Percentiles rank a stretch among this genome's conserved stretches.
These are phyloP conservation scores for Phaffomyces opuntiae DNA, from an alignment of 805 yeast genomes.

Conservation along the genomic window DNA sequence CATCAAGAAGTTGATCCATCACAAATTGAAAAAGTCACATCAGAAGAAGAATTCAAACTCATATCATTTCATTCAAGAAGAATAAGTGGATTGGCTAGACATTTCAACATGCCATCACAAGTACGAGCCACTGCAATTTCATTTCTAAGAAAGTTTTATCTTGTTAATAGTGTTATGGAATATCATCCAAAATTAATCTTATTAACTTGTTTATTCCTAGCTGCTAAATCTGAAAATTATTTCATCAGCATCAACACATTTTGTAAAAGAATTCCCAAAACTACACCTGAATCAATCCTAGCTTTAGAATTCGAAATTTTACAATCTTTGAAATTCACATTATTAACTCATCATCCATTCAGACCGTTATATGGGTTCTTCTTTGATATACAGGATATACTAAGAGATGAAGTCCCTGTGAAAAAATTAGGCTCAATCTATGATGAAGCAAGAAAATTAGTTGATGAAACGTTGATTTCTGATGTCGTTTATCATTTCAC, in stretches of 20 bases:
- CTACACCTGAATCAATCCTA: conserved; percentile 60
- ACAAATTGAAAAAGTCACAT: conserved; percentile 35
- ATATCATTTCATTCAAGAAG: conserved; percentile 68
- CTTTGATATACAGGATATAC: conserved; percentile 70
- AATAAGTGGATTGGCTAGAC: conserved; percentile 60
- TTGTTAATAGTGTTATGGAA: conserved; percentile 78
- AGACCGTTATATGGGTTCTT: conserved; percentile 91
- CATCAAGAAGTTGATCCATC: conserved; percentile 24
- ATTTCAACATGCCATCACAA: conserved; percentile 80
- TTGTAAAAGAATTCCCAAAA: conserved; percentile 60
- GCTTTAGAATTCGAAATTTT: conserved; percentile 74
- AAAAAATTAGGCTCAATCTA: conserved; percentile 60
- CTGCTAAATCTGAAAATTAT: conserved; percentile 88
- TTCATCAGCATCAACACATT: conserved; percentile 82
- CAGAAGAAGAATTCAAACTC: conserved; percentile 65
- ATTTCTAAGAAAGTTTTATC: conserved; percentile 74
- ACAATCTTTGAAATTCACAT: conserved; percentile 68
- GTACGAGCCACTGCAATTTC: conserved; percentile 81
- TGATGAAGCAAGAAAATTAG: conserved; percentile 59
- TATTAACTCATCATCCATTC: conserved; percentile 83
- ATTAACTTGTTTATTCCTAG: conserved; percentile 78
- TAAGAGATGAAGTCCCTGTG: conserved; percentile 36
- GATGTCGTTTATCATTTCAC: conserved; percentile 75
- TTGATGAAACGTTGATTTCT: conserved; percentile 63
- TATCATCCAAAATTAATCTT: conserved; percentile 79